These are phyloP conservation scores for Pseudozyma tsukubaensis DNA, from an alignment of 1,284 basidiomycete genomes.

Conservation along the genomic window DNA sequence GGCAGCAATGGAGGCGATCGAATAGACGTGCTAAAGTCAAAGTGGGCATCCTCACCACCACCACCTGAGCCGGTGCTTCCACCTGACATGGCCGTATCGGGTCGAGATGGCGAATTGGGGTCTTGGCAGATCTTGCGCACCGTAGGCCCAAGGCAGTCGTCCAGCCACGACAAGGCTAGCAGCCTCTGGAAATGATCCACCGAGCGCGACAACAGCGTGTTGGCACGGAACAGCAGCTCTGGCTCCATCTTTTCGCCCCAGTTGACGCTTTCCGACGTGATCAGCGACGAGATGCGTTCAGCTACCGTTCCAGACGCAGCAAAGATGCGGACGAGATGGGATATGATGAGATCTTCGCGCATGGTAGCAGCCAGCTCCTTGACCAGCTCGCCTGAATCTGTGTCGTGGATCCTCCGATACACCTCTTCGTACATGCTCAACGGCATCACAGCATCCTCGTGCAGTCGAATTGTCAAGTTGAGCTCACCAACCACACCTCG, in stretches of 20 bases:
- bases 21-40: conserved; percentile 31
- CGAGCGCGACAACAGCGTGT: conserved; percentile 58
- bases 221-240: conserved; percentile 61
- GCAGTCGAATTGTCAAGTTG: conserved; percentile 40
- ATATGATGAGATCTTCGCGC: conserved; percentile 52
- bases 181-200: conserved; percentile 58
- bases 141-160: conserved; percentile 51
- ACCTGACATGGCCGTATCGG: conserved; percentile 10
- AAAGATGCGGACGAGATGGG: conserved; percentile 53
- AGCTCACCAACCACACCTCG: conserved; percentile 59
- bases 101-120: conserved; percentile 24
- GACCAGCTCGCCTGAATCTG: conserved; percentile 34
- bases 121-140: conserved; percentile 56
- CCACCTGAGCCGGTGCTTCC: conserved; percentile 18
- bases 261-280: conserved; percentile 44
- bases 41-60: conserved; percentile 15
- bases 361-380: conserved; percentile 41
- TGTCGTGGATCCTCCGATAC: conserved; percentile 33
- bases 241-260: conserved; percentile 49
- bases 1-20: conserved; percentile 28
- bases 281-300: conserved; percentile 43
- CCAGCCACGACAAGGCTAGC: conserved; percentile 53
- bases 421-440: conserved; percentile 52
- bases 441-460: conserved; percentile 54
- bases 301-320: conserved; percentile 57